phyloP scores from a whole-genome alignment of 352 stramenopile species.

The Thalassiosira mediterranea region DNA sequence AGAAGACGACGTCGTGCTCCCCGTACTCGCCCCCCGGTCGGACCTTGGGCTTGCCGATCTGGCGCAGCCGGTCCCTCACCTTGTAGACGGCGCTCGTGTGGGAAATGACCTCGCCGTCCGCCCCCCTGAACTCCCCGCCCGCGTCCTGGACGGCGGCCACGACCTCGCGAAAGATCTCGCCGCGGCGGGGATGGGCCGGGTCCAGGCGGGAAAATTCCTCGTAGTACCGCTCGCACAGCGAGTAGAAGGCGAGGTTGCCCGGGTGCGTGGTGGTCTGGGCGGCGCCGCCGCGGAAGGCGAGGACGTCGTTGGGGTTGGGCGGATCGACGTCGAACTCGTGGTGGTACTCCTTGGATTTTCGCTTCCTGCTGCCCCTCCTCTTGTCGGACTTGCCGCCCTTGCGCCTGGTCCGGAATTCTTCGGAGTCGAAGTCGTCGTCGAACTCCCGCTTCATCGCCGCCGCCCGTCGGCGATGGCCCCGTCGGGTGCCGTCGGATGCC shows the following conservation, averaged over 20 bases:
- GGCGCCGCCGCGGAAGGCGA: not conserved
- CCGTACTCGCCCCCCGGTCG: constrained; percentile 1
- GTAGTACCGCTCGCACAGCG: constrained; percentile 12
- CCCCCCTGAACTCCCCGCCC: constrained; percentile 1
- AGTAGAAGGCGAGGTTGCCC: constrained; percentile 17
- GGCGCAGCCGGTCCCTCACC: constrained; percentile 2
- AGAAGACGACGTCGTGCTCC: constrained; percentile 14
- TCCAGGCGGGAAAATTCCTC: constrained; percentile 5
- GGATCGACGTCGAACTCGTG: not conserved
- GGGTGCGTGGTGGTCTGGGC: constrained; percentile 10
- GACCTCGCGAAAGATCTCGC: constrained; percentile 9
- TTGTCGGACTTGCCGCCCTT: too few species aligned
- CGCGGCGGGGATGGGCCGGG: not conserved
- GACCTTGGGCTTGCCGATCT: constrained; percentile 18
- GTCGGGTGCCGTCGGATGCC: too few species aligned
- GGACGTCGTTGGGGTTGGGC: constrained; percentile 2
- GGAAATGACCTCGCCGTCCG: not conserved
- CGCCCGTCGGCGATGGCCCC: too few species aligned
- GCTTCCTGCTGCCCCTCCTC: not conserved
- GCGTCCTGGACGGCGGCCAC: not conserved
- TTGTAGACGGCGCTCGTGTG: not conserved
- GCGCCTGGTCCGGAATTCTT: too few species aligned
- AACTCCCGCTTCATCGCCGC: too few species aligned
- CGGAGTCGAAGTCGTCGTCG: too few species aligned
- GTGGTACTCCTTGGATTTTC: not conserved